Base-by-base conservation (phyloP, 139 green algal species). In the Coelastrella sp. region DNA sequence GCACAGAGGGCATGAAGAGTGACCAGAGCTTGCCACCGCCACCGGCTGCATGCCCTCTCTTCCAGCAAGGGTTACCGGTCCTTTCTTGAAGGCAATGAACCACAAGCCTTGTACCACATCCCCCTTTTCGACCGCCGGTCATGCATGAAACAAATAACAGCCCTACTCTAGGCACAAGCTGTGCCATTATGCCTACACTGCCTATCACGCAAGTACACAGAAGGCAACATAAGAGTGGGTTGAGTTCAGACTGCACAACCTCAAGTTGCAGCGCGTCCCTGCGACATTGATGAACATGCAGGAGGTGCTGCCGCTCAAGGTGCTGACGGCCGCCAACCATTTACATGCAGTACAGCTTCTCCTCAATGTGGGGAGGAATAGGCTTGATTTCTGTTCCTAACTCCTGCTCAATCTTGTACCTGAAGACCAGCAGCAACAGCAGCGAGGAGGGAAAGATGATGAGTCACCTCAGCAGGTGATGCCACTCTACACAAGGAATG, bases 341-440 rank as follows among this genome's bases (percentile, higher is more conserved):
- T 91, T 27, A 91, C 66, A 86, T 79, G 90, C 98, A 99, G 95
- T 99, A 99, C 78, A 99, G 95, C 58, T 93, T 89, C 92, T 98
- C 98, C 88, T 99, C 98, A 85, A 99, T 99, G 87, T 96, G 88
- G 0, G 98, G 92, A 17, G 98, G 98, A 87, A 99, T 99, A 88
- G 98, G 97, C 94, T 99, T 99, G 94, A 99, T 99, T 93, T 99
- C 98, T 1, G 98, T 99, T 78, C 97, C 97, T 87, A 99, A 93
- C 95, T 99, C 98, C 94, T 99, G 98, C 95, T 99, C 98, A 90
- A 99, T 99, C 74, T 96, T 95, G 93, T 98, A 98, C 93, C 95
- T 96, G 90, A 65, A 87, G 9, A 58, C 9, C 74, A 80, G 74
- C 24, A 80, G 14, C 25, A 25, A 78, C 70, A 78, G 15, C 22